Evolutionary conservation across 768 basidiomycete species (phyloP).

Genomic region (Lactarius sanguifluus): DNA sequence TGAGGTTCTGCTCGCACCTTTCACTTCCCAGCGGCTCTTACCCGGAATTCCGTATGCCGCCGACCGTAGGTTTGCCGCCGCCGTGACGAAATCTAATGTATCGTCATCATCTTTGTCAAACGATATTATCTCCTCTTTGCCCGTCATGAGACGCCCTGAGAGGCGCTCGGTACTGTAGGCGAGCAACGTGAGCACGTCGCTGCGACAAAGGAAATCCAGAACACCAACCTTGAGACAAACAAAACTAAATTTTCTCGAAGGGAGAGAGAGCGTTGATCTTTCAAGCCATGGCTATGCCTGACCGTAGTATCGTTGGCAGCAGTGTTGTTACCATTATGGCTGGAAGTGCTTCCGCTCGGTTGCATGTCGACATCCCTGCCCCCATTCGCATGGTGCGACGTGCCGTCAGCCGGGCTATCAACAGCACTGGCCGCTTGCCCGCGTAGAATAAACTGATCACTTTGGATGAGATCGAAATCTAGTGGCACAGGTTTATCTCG

Average conservation of each 20-base stretch:
- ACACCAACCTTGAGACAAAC: conserved; percentile 76
- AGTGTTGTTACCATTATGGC: conserved; percentile 20
- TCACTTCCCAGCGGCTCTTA: conserved; percentile 96
- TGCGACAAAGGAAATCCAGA: neutral
- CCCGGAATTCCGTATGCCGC: conserved; percentile 84
- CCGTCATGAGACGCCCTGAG: conserved; percentile 60
- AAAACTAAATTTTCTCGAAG: conserved; percentile 79
- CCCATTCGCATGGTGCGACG: conserved; percentile 29
- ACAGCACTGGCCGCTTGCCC: conserved; percentile 22
- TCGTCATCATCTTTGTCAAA: conserved; percentile 99
- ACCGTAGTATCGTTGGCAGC: conserved; percentile 16
- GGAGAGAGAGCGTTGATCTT: conserved; percentile 78
- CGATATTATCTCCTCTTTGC: conserved; percentile 64
- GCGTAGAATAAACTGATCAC: conserved; percentile 56
- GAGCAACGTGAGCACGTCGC: conserved; percentile 8
- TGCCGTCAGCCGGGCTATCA: conserved; percentile 32
- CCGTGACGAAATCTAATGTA: conserved; percentile 94
- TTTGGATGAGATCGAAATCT: conserved; percentile 72
- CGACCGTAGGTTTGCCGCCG: conserved; percentile 89
- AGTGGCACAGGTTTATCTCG: conserved; percentile 85
- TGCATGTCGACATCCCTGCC: neutral
- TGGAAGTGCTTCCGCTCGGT: conserved; percentile 30
- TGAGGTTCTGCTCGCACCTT: conserved; percentile 53
- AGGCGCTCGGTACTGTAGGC: conserved; percentile 73
- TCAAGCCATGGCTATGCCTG: conserved; percentile 45